Percentiles rank a stretch among this genome's conserved stretches.
Conservation (phyloP, 306 rosid genomes). For the Prunus kanzakura region DNA sequence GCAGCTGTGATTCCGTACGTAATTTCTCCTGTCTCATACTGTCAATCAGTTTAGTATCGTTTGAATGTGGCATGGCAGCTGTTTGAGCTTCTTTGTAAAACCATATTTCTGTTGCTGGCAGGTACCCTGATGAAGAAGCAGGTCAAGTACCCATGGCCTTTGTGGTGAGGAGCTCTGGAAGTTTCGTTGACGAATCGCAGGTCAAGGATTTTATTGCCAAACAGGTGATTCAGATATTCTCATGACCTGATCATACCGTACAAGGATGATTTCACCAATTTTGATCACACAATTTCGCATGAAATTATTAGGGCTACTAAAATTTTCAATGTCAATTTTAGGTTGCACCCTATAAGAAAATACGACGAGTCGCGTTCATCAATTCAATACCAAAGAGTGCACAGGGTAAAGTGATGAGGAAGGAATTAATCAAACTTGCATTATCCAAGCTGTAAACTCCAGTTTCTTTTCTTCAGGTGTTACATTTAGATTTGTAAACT, state of each 20-base stretch:
- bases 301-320: neutral
- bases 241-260: neutral
- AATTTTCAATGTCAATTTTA: constrained; percentile 2
- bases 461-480: neutral
- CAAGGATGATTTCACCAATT: neutral
- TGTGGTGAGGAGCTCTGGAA: constrained; percentile 43
- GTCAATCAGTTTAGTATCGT: neutral
- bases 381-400: constrained; percentile 55
- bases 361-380: constrained; percentile 39
- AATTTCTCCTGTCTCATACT: neutral
- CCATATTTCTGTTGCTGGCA: constrained; percentile 4
- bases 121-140: constrained; percentile 68
- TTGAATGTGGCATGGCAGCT: neutral
- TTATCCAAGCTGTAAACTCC: constrained; percentile 6
- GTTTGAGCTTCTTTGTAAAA: neutral
- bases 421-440: constrained; percentile 44
- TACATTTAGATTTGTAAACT: neutral
- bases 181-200: constrained; percentile 34
- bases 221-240: constrained; percentile 33
- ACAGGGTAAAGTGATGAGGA: constrained; percentile 51
- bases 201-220: constrained; percentile 50
- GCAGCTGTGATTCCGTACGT: constrained; percentile 69
- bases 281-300: neutral
- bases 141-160: constrained; percentile 76
- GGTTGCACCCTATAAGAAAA: constrained; percentile 66